Percentiles rank a stretch among this genome's conserved stretches.
These are phyloP conservation scores for Waitea zeae DNA, from an alignment of 1,284 basidiomycete species.

Conservation along the genomic window DNA sequence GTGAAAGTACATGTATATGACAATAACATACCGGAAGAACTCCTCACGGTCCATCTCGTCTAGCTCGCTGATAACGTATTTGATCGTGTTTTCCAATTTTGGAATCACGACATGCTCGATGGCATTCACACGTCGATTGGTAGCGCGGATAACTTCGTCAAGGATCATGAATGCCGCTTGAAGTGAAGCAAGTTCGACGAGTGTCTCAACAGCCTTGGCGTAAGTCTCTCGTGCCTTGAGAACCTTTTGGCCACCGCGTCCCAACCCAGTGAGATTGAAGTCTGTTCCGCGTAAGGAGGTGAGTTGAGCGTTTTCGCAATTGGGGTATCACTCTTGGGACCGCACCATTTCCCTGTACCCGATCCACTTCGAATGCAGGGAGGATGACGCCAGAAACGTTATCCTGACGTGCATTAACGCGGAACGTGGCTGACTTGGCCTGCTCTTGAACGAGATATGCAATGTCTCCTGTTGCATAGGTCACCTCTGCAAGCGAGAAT, in stretches of 20 bases:
- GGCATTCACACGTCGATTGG: conserved; percentile 96
- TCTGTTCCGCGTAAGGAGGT: conserved; percentile 35
- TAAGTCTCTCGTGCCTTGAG: conserved; percentile 89
- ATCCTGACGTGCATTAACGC: conserved; percentile 90
- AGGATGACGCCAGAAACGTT: conserved; percentile 98
- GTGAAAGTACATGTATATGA: too few relatives aligned
- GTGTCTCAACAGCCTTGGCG: conserved; percentile 90
- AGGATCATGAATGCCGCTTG: conserved; percentile 98
- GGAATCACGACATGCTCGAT: conserved; percentile 98
- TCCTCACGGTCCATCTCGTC: conserved; percentile 98
- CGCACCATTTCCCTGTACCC: conserved; percentile 66
- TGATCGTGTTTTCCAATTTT: conserved; percentile 91
- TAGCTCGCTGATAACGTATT: conserved; percentile 87
- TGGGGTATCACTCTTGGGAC: conserved; percentile 3
- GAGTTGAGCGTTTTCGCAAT: background rate
- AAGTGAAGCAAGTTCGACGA: conserved; percentile 93
- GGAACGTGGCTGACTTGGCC: conserved; percentile 83
- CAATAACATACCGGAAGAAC: conserved; percentile 72
- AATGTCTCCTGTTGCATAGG: conserved; percentile 95
- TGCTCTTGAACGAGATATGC: conserved; percentile 89
- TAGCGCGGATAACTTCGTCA: conserved; percentile 97
- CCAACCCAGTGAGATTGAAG: conserved; percentile 95
- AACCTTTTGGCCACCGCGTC: conserved; percentile 94
- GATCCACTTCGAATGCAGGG: conserved; percentile 86
- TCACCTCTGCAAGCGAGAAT: conserved; percentile 96